Evolutionary conservation across 2,329 filamentous ascomycete species (phyloP), one percentile per base, ranked within the genome.

Genomic region (Hypoxylon sp.): DNA sequence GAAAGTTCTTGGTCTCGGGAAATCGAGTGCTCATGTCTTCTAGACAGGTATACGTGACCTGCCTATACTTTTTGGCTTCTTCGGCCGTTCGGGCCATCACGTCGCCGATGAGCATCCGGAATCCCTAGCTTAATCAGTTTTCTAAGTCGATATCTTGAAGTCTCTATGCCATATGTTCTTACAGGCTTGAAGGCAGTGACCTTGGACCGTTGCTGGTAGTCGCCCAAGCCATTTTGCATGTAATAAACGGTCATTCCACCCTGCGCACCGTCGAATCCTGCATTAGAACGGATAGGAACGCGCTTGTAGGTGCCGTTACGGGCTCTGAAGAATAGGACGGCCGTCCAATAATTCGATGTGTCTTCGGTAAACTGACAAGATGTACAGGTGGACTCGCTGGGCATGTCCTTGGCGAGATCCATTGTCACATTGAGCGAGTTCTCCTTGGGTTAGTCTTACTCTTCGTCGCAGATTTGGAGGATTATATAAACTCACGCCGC

Each of bases 221-320:
- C 31, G 69, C 59, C 59, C 17, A 66, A 52, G 27, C 63, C 63
- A 40, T 66, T 64, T 27, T 65, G 64, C 63, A 65, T 74, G 55
- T 77, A 77, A 63, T 77, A 77, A 16, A 76, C 73, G 2, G 73
- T 74, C 53, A 76, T 72, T 12, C 73, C 73, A 4, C 70, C 72
- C 11, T 70, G 62, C 4, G 71, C 71, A 6, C 55, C 61, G 20
- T 67, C 53, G 42, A 64, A 65, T 0, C 63, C 63, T 5, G 52
- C 62, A 25, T 65, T 65, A 1, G 61, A 55, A n/a, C 51, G 43
- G 52, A 65, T 64, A 3, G 63, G 63, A 2, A 68, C 64, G 16
- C 64, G 62, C 58, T 66, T 67, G 36, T 48, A 67, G 11, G 65
- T 68, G 29, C 65, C 64, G 38, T 64, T 66, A 2, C 61, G 47